Percentiles rank a stretch among this genome's conserved stretches.
Conservation (phyloP, 2,329 filamentous ascomycete genomes). For the Diaporthe longicolla region DNA sequence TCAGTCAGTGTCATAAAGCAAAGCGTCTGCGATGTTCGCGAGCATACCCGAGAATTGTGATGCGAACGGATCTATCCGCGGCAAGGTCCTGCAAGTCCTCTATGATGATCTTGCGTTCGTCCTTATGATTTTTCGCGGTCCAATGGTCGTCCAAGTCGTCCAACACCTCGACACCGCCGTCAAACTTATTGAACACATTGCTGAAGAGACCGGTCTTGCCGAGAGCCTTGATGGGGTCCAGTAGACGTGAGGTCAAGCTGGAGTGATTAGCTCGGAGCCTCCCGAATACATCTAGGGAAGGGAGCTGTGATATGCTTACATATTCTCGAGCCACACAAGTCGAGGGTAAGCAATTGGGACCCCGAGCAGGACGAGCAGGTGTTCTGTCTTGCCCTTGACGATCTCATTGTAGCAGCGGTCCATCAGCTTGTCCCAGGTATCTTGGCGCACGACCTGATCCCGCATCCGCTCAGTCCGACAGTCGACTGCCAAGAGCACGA, state of each 20-base stretch:
- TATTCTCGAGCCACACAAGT: slow-evolving; percentile 79
- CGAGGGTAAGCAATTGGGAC: slow-evolving; percentile 88
- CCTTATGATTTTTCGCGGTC: slow-evolving; percentile 95
- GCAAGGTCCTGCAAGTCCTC: slow-evolving; percentile 94
- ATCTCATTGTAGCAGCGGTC: slow-evolving; percentile 88
- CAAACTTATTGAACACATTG: slow-evolving; percentile 87
- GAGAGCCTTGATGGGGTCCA: slow-evolving; percentile 91
- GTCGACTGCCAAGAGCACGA: slow-evolving; percentile 89
- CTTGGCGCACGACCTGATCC: slow-evolving; percentile 83
- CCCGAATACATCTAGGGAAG: not conserved
- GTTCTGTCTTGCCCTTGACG: slow-evolving; percentile 85
- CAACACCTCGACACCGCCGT: slow-evolving; percentile 90
- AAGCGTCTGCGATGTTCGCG: not conserved
- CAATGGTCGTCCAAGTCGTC: slow-evolving; percentile 97
- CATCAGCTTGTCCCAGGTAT: slow-evolving; percentile 89
- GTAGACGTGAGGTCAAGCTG: slow-evolving; percentile 84
- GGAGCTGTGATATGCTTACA: slow-evolving; percentile 63
- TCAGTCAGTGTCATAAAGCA: not conserved
- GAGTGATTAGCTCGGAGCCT: slow-evolving; percentile 39
- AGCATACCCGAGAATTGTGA: slow-evolving; percentile 84
- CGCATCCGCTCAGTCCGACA: slow-evolving; percentile 91
- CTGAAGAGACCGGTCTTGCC: slow-evolving; percentile 86
- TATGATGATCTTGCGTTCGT: slow-evolving; percentile 87
- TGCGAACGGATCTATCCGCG: slow-evolving; percentile 89
- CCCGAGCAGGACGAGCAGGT: slow-evolving; percentile 88